Base-by-base conservation (phyloP, 2,329 filamentous ascomycete genomes). In the Trichoderma sp. region DNA sequence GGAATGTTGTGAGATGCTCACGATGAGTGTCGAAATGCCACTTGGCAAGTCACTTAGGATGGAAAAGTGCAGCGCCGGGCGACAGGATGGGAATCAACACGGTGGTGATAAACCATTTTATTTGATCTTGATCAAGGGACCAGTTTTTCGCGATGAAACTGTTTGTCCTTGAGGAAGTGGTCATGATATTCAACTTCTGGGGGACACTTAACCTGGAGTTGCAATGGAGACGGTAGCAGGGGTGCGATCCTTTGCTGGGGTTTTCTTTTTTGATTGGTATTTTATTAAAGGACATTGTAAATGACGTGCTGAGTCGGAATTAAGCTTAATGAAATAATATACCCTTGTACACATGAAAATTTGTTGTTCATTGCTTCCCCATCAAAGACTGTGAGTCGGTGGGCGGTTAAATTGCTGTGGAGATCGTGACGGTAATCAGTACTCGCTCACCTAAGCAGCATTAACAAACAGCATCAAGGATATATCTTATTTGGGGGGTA, bases 301-400 rank as follows among this genome's bases (percentile, higher is more conserved):
- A 43, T 0, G 0, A 9, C 3, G 0, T 43, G 39, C 15, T n/a
- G 39, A 0, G 39, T 9, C 0, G 15, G 1, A 4, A 9, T n/a
- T 43, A 17, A 17, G 15, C 15, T 43, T 43, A n/a, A 39, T 9
- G 30, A 2, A 32, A 32, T 43, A 43, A n/a, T n/a, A 43, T n/a
- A 43, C 15, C 0, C 39, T 17, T 2, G 1, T 39, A 17, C 39
- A 9, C 3, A 43, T 43, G 39, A 43, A 43, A 43, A 17, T 7
- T 17, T 43, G 17, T 43, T 43, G 17, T 43, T 1, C 15, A 9
- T 43, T 43, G 7, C 39, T 43, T 39, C 15, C 15, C 6, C 3
- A 13, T 17, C 6, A 17, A 39, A 39, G 12, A 39, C 15, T 15
- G 3, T 17, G 6, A 39, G 15, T 17, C 13, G 15, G 36, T 39